Percentiles rank a stretch among this genome's conserved stretches.
Conservation (phyloP, 2,329 filamentous ascomycete species). For the Phaeomoniella chlamydospora region DNA sequence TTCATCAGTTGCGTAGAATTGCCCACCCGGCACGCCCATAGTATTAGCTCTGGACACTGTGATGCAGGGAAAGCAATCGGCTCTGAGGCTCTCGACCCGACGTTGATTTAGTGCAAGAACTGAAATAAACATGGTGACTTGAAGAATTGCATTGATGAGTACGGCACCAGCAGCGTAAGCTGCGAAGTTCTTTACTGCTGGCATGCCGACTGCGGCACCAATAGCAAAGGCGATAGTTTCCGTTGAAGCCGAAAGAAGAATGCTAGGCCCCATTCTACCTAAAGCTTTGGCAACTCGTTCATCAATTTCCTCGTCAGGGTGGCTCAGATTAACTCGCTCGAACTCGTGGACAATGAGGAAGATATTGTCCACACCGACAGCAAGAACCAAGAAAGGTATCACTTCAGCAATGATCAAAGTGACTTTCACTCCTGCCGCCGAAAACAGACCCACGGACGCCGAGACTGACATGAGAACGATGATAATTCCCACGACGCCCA, state of each 20-base stretch:
- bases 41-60: constrained; percentile 64
- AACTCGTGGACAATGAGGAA: constrained; percentile 98
- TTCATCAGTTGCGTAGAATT: constrained; percentile 61
- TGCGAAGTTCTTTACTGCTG: constrained; percentile 92
- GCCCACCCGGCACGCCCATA: constrained; percentile 45
- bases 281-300: constrained; percentile 74
- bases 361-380: constrained; percentile 96
- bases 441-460: constrained; percentile 88
- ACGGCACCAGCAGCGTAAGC: constrained; percentile 93
- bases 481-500: constrained; percentile 85
- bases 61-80: constrained; percentile 85
- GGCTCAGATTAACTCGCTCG: constrained; percentile 81
- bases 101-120: constrained; percentile 83
- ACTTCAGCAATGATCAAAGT: constrained; percentile 97
- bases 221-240: constrained; percentile 90
- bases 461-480: constrained; percentile 97
- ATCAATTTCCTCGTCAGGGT: constrained; percentile 77
- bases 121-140: constrained; percentile 94
- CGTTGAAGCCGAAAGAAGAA: constrained; percentile 84
- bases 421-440: constrained; percentile 79
- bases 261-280: constrained; percentile 94
- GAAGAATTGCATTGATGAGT: constrained; percentile 89
- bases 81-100: constrained; percentile 73
- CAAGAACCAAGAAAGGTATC: constrained; percentile 91
- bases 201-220: constrained; percentile 92